Evolutionary conservation across 768 basidiomycete species (phyloP), one percentile per base, ranked within the genome.

Genomic region (Termitomyces sp.): DNA sequence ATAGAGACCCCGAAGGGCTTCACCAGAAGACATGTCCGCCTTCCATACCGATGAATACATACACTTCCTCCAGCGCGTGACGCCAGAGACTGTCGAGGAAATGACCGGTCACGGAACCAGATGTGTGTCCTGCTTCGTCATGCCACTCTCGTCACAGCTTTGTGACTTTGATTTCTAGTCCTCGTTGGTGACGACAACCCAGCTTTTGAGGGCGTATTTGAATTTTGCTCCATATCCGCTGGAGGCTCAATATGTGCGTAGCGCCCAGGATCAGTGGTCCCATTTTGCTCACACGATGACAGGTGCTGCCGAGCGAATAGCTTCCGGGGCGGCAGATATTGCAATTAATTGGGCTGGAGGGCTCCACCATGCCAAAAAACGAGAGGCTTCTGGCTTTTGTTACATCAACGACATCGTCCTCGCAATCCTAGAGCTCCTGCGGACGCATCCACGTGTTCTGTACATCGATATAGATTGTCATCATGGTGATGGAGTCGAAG

Each of bases 11-110:
- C 81, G 78, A 63, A 80, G 91, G 20, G 86, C 91, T 4, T 79
- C 84, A 0, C 82, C 88, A 15, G 81, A 86, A 66, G 81, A 83
- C 24, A 90, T 99, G 90, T 89, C 91, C n/a, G 76, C 87, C 12
- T 99, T 98, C 73, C 97, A 99, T 72, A 94, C 96, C 22, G 97
- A 99, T 76, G 97, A 99, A 80, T 99, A 97, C 73, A 82, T 99
- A 59, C 87, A 98, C 66, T 96, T 98, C 66, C 75, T 99, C 47
- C 80, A 84, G 55, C 82, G 84, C 50, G 95, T 98, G 30, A 92
- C 89, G 0, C 95, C 95, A 0, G 97, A 99, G 72, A 96, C 91
- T 4, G 86, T 83, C 1, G 90, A 92, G 65, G 88, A 92, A 57
- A 72, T 97, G 67, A 94, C 92, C 1, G 90, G 85, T 63, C 83